phyloP scores from a whole-genome alignment of 139 green algal genomes.

The Closterium sp. region DNA sequence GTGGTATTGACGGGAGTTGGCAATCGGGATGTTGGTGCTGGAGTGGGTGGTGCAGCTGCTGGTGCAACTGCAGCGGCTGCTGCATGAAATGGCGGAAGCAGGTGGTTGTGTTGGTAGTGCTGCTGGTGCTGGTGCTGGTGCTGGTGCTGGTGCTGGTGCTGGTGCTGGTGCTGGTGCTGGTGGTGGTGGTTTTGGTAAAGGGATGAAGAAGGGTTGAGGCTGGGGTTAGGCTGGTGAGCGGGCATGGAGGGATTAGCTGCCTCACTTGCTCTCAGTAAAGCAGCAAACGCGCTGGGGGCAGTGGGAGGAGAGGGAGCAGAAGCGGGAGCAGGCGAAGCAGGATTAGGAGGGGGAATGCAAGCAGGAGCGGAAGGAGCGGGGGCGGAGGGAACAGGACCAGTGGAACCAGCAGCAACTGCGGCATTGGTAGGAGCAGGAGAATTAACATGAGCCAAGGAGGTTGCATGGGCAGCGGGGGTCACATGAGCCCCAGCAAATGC shows the following conservation, averaged over 20 bases:
- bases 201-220: no score
- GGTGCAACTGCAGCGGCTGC: no score
- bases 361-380: neutral
- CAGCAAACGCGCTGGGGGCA: neutral
- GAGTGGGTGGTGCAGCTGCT: neutral
- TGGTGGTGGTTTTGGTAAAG: neutral
- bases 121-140: neutral
- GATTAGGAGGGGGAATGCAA: neutral
- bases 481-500: neutral
- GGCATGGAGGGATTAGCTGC: neutral
- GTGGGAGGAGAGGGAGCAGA: neutral
- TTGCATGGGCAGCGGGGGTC: no score
- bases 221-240: neutral
- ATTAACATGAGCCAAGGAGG: no score
- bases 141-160: neutral
- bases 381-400: neutral
- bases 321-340: neutral
- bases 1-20: neutral
- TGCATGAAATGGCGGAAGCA: neutral
- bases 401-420: no score
- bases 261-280: neutral
- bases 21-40: neutral
- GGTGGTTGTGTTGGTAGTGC: neutral
- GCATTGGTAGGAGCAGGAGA: no score
- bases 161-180: neutral